Evolutionary conservation across 1,284 basidiomycete species (phyloP).

Genomic region (Ustilago esculenta): DNA sequence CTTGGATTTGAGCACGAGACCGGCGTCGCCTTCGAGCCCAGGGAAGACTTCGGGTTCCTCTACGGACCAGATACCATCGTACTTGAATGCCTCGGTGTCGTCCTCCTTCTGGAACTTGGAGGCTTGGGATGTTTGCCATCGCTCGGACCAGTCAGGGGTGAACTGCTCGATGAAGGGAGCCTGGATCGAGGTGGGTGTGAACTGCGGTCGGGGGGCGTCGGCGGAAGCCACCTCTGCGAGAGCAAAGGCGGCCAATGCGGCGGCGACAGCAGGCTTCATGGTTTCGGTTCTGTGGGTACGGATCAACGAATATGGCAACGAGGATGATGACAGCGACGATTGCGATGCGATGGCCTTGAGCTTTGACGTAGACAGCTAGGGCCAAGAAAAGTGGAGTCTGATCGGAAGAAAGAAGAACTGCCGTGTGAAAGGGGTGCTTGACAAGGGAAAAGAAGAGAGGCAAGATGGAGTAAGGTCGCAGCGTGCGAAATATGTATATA

Average conservation of each 20-base stretch:
- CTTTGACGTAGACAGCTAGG: not conserved
- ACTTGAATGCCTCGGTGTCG: slow-evolving; percentile 75
- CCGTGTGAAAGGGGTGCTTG: slow-evolving; percentile 1
- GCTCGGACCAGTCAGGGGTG: slow-evolving; percentile 84
- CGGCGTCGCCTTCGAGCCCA: slow-evolving; percentile 68
- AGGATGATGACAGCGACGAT: not conserved
- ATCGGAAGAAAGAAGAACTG: not conserved
- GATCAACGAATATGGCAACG: not conserved
- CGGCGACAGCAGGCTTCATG: slow-evolving; percentile 44
- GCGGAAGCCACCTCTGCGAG: slow-evolving; percentile 39
- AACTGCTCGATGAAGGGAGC: slow-evolving; percentile 99
- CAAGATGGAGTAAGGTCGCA: too few species aligned
- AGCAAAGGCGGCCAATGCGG: slow-evolving; percentile 40
- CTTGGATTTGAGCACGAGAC: slow-evolving; percentile 74
- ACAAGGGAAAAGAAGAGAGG: not conserved
- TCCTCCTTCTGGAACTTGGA: slow-evolving; percentile 76
- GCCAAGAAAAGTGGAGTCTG: not conserved
- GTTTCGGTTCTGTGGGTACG: not conserved
- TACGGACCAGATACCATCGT: slow-evolving; percentile 96
- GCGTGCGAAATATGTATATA: slow-evolving; percentile 6
- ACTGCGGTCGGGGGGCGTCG: slow-evolving; percentile 37
- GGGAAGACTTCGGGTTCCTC: slow-evolving; percentile 83
- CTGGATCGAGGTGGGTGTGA: slow-evolving; percentile 80
- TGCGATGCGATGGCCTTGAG: not conserved
- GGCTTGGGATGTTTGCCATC: slow-evolving; percentile 95